Evolutionary conservation across 768 basidiomycete genomes (phyloP).

Genomic region (Russula brevipes): DNA sequence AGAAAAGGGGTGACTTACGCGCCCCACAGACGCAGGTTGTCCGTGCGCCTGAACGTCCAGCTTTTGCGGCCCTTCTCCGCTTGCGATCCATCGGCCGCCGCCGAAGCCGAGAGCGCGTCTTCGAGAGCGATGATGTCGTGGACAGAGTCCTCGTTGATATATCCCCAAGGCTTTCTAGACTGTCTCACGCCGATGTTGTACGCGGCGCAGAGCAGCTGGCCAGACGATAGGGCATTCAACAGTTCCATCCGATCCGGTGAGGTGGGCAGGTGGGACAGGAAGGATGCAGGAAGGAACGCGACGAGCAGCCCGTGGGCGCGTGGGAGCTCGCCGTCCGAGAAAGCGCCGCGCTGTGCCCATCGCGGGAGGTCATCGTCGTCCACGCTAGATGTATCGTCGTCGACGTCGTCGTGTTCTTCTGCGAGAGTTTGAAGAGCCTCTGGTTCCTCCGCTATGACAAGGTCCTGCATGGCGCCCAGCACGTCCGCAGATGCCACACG

Average conservation of each 20-base stretch:
- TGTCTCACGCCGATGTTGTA: slow-evolving; percentile 79
- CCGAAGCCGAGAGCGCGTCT: slow-evolving; percentile 36
- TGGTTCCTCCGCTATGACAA: slow-evolving; percentile 51
- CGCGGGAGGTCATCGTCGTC: slow-evolving; percentile 70
- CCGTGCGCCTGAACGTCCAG: slow-evolving; percentile 83
- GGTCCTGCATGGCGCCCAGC: slow-evolving; percentile 46
- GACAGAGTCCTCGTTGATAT: slow-evolving; percentile 67
- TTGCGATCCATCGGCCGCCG: slow-evolving; percentile 32
- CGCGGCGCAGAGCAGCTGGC: slow-evolving; percentile 72
- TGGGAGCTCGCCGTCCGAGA: slow-evolving; percentile 50
- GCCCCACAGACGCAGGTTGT: slow-evolving; percentile 80
- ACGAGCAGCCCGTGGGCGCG: slow-evolving; percentile 60
- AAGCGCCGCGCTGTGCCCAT: slow-evolving; percentile 66
- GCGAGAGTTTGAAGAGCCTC: slow-evolving; percentile 47
- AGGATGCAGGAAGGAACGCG: slow-evolving; percentile 51
- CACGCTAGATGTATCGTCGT: slow-evolving; percentile 31
- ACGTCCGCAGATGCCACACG: slow-evolving; percentile 59
- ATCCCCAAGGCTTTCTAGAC: slow-evolving; percentile 85
- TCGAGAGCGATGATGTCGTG: slow-evolving; percentile 76
- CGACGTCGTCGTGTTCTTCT: slow-evolving; percentile 37
- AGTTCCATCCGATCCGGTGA: slow-evolving; percentile 37
- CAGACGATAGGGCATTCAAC: slow-evolving; percentile 59
- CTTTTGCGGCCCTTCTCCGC: slow-evolving; percentile 47
- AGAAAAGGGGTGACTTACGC: slow-evolving; percentile 49
- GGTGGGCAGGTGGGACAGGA: slow-evolving; percentile 39